Conservation (phyloP, 2,329 filamentous ascomycete genomes). For the Neopestalotiopsis sp. region DNA sequence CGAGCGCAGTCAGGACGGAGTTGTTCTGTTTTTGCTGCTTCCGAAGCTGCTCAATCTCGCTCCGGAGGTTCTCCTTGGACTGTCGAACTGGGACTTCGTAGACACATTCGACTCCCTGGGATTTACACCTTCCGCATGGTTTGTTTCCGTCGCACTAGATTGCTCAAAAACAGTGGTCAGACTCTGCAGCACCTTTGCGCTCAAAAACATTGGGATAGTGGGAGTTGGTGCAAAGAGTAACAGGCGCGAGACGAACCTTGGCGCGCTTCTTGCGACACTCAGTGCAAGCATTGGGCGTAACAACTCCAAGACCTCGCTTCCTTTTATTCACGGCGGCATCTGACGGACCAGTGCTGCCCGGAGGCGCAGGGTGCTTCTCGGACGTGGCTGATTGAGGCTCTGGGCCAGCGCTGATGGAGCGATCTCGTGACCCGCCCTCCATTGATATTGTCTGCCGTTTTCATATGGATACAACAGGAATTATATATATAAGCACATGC, state of each 20-base stretch:
- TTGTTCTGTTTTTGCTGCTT: conserved; percentile 61
- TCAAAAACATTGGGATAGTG: conserved; percentile 14
- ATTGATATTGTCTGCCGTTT: conserved; percentile 26
- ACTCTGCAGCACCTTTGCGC: background rate
- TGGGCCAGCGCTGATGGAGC: conserved; percentile 24
- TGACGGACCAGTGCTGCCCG: conserved; percentile 13
- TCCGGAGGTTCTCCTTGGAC: conserved; percentile 66
- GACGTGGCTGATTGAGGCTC: conserved; percentile 28
- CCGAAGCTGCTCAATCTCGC: conserved; percentile 63
- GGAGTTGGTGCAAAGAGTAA: background rate
- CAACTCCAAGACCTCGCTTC: conserved; percentile 59
- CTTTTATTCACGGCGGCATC: conserved; percentile 51
- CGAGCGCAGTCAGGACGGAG: conserved; percentile 60
- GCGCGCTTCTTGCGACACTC: conserved; percentile 68
- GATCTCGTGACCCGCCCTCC: conserved; percentile 37
- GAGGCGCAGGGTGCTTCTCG: conserved; percentile 28
- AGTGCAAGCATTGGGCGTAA: conserved; percentile 66
- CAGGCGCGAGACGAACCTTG: conserved; percentile 49
- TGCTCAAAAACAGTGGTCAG: background rate
- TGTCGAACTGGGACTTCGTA: conserved; percentile 69
- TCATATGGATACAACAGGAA: background rate
- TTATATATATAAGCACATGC: background rate
- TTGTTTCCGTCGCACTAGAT: conserved; percentile 63
- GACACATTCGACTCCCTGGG: conserved; percentile 61
- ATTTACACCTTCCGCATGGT: conserved; percentile 61